Evolutionary conservation across 257 asterid genomes (phyloP), one percentile per base, ranked within the genome.

Genomic region (Mentha longifolia): DNA sequence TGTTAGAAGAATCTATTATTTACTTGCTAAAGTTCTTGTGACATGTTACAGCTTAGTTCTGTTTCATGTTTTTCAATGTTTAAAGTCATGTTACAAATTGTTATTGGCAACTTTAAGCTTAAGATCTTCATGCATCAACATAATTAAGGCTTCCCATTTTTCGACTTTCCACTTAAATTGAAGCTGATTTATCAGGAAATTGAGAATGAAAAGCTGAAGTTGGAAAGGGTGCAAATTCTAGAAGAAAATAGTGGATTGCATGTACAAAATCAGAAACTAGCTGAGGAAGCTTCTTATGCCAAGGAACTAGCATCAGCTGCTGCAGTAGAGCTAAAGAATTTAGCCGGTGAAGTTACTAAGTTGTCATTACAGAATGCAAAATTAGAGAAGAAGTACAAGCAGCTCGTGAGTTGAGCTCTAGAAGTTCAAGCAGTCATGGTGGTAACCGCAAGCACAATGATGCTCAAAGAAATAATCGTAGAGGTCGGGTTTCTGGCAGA

Each of bases 301-400:
- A 95, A 92, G 82, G 99, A 92, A 78, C 81, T 95, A 71, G 99
- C 99, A 69, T 90, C 99, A 73, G 99, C 98, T 65, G 99, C 99
- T 56, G 99, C 98, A 3, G 88, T 86, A 43, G 99, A 95, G 75
- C 82, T 95, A 63, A 95, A 95, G 83, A 92, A 74, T 79, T 80
- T 95, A 76, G 96, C 99, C 31, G 87, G 92, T 56, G 99, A 95
- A 84, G 96, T 95, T 70, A 95, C 99, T 46, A 92, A 90, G 81
- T 84, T 92, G 57, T 92, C 97, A 6, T 35, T 95, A 33, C 98
- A 84, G 58, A 92, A 89, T 17, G 87, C 91, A 61, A 92, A 86
- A 79, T 76, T 91, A 46, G 98, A 89, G 67, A 95, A 88, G 98
- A 95, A 74, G 22, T 90, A 68, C 79, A 74, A 68, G 83, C 94